Percentiles rank a stretch among this genome's conserved stretches.
phyloP scores from a whole-genome alignment of 345 rosid species.

The Eucalyptus urophylla region DNA sequence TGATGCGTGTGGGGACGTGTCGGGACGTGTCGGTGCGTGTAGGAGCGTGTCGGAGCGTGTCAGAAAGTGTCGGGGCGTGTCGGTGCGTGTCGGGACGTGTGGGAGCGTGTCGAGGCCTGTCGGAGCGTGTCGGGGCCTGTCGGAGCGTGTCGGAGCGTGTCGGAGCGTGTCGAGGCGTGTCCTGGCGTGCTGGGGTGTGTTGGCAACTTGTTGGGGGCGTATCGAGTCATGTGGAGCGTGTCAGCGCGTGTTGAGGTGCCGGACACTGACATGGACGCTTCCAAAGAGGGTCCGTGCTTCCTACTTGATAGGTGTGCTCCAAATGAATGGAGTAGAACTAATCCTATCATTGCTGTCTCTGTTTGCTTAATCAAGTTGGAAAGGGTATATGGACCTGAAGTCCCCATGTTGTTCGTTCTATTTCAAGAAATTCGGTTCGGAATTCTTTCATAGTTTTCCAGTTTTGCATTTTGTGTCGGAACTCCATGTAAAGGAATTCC shows the following conservation, averaged over 20 bases:
- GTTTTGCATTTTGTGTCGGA: background rate
- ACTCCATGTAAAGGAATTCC: background rate
- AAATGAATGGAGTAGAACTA: background rate
- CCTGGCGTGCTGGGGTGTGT: accelerated
- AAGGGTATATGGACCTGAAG: background rate
- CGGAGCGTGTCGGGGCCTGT: accelerated
- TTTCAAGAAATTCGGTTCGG: background rate
- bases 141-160: accelerated
- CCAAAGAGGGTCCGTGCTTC: too few relatives aligned
- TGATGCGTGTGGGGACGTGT: too few relatives aligned
- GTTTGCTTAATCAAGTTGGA: background rate
- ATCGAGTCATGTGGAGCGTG: too few relatives aligned
- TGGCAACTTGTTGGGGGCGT: too few relatives aligned
- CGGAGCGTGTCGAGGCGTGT: accelerated
- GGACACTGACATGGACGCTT: too few relatives aligned
- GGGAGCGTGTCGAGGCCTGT: accelerated
- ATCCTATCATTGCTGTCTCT: background rate
- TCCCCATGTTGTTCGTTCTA: background rate
- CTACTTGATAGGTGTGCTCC: background rate
- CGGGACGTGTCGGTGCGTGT: accelerated
- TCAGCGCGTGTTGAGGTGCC: accelerated
- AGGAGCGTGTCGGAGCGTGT: accelerated
- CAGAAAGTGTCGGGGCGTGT: accelerated
- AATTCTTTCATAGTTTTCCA: background rate
- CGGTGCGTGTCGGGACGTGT: accelerated